Percentiles rank a stretch among this genome's conserved stretches.
These are phyloP conservation scores for Corylus heterophylla DNA, from an alignment of 306 rosid species.

Conservation along the genomic window DNA sequence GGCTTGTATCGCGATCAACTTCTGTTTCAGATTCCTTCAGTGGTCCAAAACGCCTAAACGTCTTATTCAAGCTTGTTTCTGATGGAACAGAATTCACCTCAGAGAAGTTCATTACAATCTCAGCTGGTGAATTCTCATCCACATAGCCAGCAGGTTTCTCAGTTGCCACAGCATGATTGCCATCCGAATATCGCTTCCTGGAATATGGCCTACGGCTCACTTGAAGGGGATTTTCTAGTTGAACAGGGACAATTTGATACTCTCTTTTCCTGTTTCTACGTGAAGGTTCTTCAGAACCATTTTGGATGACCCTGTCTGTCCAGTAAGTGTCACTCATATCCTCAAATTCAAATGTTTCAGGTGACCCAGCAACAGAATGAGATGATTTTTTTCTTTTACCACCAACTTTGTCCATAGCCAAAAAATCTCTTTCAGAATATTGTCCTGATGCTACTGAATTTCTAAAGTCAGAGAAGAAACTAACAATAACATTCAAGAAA, in stretches of 20 bases:
- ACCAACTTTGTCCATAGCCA: slow-evolving; percentile 39
- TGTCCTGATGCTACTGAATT: slow-evolving; percentile 50
- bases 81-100: slow-evolving; percentile 82
- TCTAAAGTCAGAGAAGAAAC: slow-evolving; percentile 88
- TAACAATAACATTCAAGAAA: slow-evolving; percentile 44
- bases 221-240: slow-evolving; percentile 57
- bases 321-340: slow-evolving; percentile 94
- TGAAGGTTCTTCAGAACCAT: slow-evolving; percentile 70
- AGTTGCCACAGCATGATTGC: slow-evolving; percentile 32
- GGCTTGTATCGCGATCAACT: slow-evolving; percentile 81
- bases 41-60: slow-evolving; percentile 95
- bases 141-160: slow-evolving; percentile 70
- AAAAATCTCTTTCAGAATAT: slow-evolving; percentile 42
- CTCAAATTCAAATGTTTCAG: slow-evolving; percentile 89
- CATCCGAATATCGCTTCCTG: slow-evolving; percentile 62
- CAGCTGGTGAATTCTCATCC: slow-evolving; percentile 78
- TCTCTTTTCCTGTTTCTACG: slow-evolving; percentile 57
- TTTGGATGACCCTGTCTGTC: slow-evolving; percentile 91
- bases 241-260: slow-evolving; percentile 43
- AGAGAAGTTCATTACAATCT: slow-evolving; percentile 87
- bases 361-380: slow-evolving; percentile 35
- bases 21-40: slow-evolving; percentile 86
- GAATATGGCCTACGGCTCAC: slow-evolving; percentile 66
- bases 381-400: slow-evolving; percentile 59
- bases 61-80: slow-evolving; percentile 70